A percentile compares a stretch with the other conserved stretches of the same genome.
Evolutionary conservation across 768 basidiomycete genomes (phyloP).

Genomic region (Chalciporus sphaerocephalus): DNA sequence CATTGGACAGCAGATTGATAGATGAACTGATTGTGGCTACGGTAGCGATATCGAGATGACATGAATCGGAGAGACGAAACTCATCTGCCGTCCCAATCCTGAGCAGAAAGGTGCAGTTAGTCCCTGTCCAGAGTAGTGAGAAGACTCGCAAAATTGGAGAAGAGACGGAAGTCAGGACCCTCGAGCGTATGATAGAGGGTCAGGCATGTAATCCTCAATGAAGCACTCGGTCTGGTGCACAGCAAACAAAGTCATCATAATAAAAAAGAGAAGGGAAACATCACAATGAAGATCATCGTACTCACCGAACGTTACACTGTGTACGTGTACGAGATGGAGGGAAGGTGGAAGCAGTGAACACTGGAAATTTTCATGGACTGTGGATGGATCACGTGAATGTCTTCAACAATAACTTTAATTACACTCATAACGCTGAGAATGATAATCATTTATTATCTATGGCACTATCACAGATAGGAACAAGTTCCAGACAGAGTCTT

Average conservation of each 20-base stretch:
- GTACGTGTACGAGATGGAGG: not conserved
- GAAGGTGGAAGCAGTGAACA: too few relatives aligned
- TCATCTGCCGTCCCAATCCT: too few relatives aligned
- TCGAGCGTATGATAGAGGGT: constrained; percentile 32
- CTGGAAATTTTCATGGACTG: too few relatives aligned
- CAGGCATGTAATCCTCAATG: constrained; percentile 33
- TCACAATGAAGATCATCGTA: not conserved
- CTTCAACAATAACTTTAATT: too few relatives aligned
- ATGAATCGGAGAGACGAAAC: too few relatives aligned
- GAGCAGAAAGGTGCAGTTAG: too few relatives aligned
- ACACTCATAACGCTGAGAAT: too few relatives aligned
- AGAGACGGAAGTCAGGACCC: constrained; percentile 27
- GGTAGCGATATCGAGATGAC: too few relatives aligned
- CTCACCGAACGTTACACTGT: too few relatives aligned
- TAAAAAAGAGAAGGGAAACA: not conserved
- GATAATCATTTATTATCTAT: not conserved
- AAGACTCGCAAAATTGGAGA: not conserved
- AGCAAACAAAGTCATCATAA: constrained; percentile 33
- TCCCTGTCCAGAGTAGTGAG: too few relatives aligned
- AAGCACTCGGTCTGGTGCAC: constrained; percentile 36
- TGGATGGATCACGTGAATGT: not conserved
- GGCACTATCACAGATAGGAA: not conserved
- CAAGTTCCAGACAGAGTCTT: not conserved
- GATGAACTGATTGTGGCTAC: not conserved
- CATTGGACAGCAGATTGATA: not conserved